Percentiles rank a stretch among this genome's conserved stretches.
Conservation (phyloP, 2,329 filamentous ascomycete species). For the Aspergillus flavus region DNA sequence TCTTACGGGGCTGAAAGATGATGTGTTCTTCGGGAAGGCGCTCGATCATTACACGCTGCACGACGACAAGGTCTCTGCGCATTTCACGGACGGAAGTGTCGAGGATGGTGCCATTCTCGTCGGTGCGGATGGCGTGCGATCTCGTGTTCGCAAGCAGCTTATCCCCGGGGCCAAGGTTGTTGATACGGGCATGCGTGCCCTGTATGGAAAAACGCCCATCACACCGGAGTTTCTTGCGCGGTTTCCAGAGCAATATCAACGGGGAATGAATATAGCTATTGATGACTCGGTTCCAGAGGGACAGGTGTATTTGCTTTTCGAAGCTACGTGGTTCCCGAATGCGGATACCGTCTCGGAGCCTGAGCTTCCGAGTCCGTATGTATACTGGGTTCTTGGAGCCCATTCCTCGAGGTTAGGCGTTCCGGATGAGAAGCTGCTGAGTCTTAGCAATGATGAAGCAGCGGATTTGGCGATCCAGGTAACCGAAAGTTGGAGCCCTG, state of each 20-base stretch:
- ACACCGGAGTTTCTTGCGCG: not conserved
- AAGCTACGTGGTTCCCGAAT: not conserved
- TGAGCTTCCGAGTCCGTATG: not conserved
- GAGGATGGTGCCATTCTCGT: conserved; percentile 39
- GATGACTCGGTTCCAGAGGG: not conserved
- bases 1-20: not conserved
- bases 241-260: not conserved
- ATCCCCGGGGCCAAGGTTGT: conserved; percentile 38
- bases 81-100: conserved; percentile 39
- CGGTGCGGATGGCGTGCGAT: conserved; percentile 45
- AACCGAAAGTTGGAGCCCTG: not conserved
- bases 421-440: not conserved
- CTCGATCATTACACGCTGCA: not conserved
- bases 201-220: conserved; percentile 29
- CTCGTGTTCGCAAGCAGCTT: conserved; percentile 40
- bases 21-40: not conserved
- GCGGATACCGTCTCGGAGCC: not conserved
- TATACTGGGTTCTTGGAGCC: not conserved
- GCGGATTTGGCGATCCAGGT: not conserved
- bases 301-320: not conserved
- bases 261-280: not conserved
- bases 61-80: conserved; percentile 4
- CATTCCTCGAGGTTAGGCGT: not conserved
- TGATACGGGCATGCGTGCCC: conserved; percentile 41
- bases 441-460: not conserved